These are phyloP conservation scores for Claviceps humidiphila DNA, from an alignment of 2,329 filamentous ascomycete species.

Conservation along the genomic window DNA sequence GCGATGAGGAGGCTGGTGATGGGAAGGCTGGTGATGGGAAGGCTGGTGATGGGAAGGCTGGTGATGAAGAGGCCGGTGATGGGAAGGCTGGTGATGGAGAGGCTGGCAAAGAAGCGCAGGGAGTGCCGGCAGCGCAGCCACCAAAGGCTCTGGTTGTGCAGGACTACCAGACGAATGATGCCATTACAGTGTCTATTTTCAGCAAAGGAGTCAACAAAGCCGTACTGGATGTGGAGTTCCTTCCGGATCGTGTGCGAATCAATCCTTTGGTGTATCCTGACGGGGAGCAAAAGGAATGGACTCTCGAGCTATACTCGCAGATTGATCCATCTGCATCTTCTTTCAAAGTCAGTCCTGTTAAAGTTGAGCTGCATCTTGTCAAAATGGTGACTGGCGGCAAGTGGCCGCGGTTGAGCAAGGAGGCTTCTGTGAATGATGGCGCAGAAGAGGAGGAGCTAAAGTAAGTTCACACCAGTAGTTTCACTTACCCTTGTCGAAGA, in stretches of 20 bases:
- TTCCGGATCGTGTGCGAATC: conserved; percentile 14
- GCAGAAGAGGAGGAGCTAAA: not conserved
- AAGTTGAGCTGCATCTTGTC: conserved; percentile 62
- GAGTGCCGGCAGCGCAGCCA: not conserved
- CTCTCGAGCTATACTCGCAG: conserved; percentile 49
- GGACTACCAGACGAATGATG: conserved; percentile 22
- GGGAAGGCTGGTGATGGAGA: no score
- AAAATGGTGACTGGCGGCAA: conserved; percentile 58
- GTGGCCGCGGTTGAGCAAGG: conserved; percentile 37
- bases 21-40: no score
- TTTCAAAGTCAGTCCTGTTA: conserved; percentile 56
- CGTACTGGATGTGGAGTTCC: conserved; percentile 25
- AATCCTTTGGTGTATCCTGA: conserved; percentile 21
- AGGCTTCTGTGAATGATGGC: not conserved
- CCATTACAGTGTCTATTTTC: conserved; percentile 27
- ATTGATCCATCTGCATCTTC: conserved; percentile 50
- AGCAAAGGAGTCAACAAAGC: conserved; percentile 29
- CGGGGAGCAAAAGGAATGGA: conserved; percentile 48
- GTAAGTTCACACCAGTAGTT: not conserved
- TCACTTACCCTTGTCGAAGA: not conserved
- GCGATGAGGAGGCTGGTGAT: no score
- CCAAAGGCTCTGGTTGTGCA: conserved; percentile 14
- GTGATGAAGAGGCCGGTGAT: no score
- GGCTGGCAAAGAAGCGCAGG: no score
- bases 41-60: no score